Evolutionary conservation across 192 early-diverging fungal species (phyloP), one percentile per base, ranked within the genome.

Genomic region (Entomortierella parvispora): DNA sequence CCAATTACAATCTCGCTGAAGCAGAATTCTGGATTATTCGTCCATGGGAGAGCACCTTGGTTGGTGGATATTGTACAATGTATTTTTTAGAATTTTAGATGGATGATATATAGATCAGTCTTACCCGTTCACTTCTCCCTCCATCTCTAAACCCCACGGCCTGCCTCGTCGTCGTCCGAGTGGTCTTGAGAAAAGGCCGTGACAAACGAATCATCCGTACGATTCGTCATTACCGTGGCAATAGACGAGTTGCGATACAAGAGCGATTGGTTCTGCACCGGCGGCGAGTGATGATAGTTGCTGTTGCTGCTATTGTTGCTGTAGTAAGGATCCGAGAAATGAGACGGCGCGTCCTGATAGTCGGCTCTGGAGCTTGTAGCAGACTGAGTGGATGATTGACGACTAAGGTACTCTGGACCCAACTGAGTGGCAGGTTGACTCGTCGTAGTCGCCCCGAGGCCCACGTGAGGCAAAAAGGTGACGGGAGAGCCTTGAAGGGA

Each of bases 241-340:
- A 57, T 54, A 17, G 69, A 71, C 34, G 69, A 17, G 15, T 71
- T 71, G 7, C 69, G 53, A 42, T 71, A 63, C 44, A 71, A 17
- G n/a, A 46, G 37, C 37, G 37, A 40, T 40, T 9, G 37, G 12
- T 40, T 5, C 37, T 40, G 37, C 5, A 12, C 7, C 7, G 37
- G 12, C 5, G 5, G 37, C 5, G 37, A 45, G 14, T 45, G 42
- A 15, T 10, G 18, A 10, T n/a, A 15, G n/a, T 17, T 15, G 22
- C 34, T 50, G n/a, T 33, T n/a, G 44, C n/a, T 8, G 14, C 18
- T 26, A 32, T 33, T 25, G 29, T 47, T 9, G 42, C 31, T 31
- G 12, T 17, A 7, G 33, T n/a, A 6, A 37, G n/a, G 58, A 22
- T 69, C 50, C 18, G 37, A 17, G 2, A n/a, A 9, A 20, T 34